Evolutionary conservation across 2,329 filamentous ascomycete species (phyloP), one percentile per base, ranked within the genome.

Genomic region (Paracorniculantispora psalliotae): DNA sequence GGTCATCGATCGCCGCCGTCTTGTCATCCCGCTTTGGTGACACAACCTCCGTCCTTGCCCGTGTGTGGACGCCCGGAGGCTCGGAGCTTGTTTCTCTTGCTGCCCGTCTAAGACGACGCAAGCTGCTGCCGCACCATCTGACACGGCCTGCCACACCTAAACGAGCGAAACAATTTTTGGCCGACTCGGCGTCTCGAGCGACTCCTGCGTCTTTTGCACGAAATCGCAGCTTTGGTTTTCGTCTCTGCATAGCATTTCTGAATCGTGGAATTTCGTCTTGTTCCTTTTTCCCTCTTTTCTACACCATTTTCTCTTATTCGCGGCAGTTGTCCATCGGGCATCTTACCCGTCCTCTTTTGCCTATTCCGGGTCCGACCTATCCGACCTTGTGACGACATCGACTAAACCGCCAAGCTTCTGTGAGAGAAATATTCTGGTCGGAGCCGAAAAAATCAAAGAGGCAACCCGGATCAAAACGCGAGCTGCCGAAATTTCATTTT

Each of bases 351-450:
- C 6, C 30, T 33, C 12, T 6, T 43, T 54, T 54, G 37, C 51
- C 51, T 54, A 54, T 30, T 54, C 21, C 19, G 51, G 51, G 25
- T 54, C 51, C 51, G 51, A 44, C 39, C 39, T n/a, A 54, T 54
- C 51, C 51, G 51, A 52, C 26, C 30, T 44, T 54, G 51, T 54
- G 51, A 54, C 51, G 51, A 54, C 51, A 54, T 54, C 26, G 37
- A 54, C 23, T 17, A 44, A 54, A n/a, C 19, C 26, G 51, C 51
- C 37, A 44, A 44, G 26, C 51, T 21, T 33, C 50, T 54, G 51
- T 19, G 33, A 43, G 33, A 28, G n/a, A 54, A 54, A 10, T 33
- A 44, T 33, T 44, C 26, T 43, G 15, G 5, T 43, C 12, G 0
- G 10, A 13, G n/a, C 26, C 12, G 17, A 30, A 53, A 25, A 41